Conservation (phyloP, 148 eudicot genomes). For the Arbutus unedo region DNA sequence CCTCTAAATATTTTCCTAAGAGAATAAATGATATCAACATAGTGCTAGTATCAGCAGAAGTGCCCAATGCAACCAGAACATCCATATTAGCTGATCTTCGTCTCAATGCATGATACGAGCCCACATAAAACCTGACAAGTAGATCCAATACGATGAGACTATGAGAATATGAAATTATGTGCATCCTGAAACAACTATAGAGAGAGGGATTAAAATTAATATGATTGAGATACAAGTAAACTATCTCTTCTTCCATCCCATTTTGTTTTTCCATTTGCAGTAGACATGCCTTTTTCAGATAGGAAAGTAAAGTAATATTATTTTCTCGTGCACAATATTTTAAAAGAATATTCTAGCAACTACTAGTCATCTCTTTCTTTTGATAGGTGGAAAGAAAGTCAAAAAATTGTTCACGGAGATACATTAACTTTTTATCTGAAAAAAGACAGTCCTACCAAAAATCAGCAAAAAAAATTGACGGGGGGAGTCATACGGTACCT, state of each 20-base stretch:
- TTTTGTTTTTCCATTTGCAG: no score
- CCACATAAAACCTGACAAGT: slow-evolving; percentile 72
- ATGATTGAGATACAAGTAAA: no score
- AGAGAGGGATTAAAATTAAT: not conserved
- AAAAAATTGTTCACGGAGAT: not conserved
- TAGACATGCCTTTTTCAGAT: not conserved
- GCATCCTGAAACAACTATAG: not conserved
- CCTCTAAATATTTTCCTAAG: slow-evolving; percentile 91
- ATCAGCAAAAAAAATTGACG: not conserved
- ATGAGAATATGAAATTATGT: not conserved
- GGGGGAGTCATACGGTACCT: slow-evolving; percentile 41
- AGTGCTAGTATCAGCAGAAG: slow-evolving; percentile 97
- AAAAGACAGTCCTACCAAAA: not conserved
- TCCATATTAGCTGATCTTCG: slow-evolving; percentile 96
- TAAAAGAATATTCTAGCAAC: no score
- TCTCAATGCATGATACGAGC: slow-evolving; percentile 87
- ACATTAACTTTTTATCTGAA: not conserved
- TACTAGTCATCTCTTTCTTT: not conserved
- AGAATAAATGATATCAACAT: slow-evolving; percentile 96
- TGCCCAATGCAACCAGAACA: slow-evolving; percentile 94
- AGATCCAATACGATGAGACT: slow-evolving; percentile 15
- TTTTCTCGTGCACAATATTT: not conserved
- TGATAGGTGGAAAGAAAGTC: not conserved
- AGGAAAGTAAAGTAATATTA: not conserved
- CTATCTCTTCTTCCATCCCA: no score